phyloP scores from a whole-genome alignment of 2,329 filamentous ascomycete genomes.

The Colletotrichum sp. region DNA sequence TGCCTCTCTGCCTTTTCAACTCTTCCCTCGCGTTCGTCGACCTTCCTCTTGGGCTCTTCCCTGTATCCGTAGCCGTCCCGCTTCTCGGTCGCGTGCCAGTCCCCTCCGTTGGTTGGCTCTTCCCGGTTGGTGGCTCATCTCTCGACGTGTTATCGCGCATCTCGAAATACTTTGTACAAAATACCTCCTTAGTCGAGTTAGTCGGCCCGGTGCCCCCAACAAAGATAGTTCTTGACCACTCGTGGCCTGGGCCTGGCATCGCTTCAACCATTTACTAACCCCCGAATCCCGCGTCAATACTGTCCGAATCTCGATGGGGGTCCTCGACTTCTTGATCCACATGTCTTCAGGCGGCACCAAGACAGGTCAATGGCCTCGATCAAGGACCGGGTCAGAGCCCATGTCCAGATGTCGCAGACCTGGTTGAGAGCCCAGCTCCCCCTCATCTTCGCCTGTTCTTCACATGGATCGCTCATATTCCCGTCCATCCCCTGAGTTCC shows the following conservation, averaged over 20 bases:
- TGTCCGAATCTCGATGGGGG: neutral
- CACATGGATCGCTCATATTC: neutral
- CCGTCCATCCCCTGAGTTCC: neutral
- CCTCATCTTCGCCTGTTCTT: neutral
- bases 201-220: neutral
- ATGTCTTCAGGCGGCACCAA: neutral
- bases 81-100: slow-evolving; percentile 1
- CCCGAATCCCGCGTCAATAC: slow-evolving; percentile 1
- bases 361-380: neutral
- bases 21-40: neutral
- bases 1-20: neutral
- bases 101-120: neutral
- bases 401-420: neutral
- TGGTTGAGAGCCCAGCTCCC: neutral
- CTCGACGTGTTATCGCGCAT: neutral
- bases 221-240: neutral
- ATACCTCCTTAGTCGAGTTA: slow-evolving; percentile 13
- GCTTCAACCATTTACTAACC: neutral
- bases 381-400: neutral
- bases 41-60: neutral
- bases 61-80: neutral
- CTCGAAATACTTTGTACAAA: neutral
- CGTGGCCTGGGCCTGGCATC: neutral
- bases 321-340: neutral
- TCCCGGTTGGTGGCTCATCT: neutral